phyloP scores from a whole-genome alignment of 805 yeast species.

The Yamadazyma phyllophila region DNA sequence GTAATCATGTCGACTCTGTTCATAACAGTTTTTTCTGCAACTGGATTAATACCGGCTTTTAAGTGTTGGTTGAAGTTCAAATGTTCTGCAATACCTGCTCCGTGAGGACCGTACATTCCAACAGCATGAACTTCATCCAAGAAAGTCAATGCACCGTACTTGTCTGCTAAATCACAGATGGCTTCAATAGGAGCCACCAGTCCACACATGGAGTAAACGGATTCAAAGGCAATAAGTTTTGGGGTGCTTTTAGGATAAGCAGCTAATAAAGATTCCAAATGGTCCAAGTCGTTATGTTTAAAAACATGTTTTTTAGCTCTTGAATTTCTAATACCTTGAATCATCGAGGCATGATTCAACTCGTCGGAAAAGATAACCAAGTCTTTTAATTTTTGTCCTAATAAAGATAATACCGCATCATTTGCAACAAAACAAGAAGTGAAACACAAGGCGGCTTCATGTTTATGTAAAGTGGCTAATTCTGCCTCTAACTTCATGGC shows the following conservation, averaged over 20 bases:
- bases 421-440: slow-evolving; percentile 96
- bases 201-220: slow-evolving; percentile 98
- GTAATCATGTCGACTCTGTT: slow-evolving; percentile 94
- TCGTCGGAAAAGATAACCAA: slow-evolving; percentile 91
- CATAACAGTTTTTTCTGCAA: slow-evolving; percentile 56
- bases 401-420: slow-evolving; percentile 86
- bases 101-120: slow-evolving; percentile 98
- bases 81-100: slow-evolving; percentile 99
- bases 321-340: slow-evolving; percentile 90
- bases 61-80: slow-evolving; percentile 83
- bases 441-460: slow-evolving; percentile 92
- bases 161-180: slow-evolving; percentile 94
- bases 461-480: slow-evolving; percentile 86
- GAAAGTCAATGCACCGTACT: slow-evolving; percentile 95
- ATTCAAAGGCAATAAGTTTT: slow-evolving; percentile 93
- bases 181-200: slow-evolving; percentile 90
- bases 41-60: slow-evolving; percentile 54
- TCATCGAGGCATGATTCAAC: slow-evolving; percentile 97
- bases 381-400: slow-evolving; percentile 88
- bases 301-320: slow-evolving; percentile 84
- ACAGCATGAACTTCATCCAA: slow-evolving; percentile 99
- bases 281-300: slow-evolving; percentile 84
- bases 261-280: slow-evolving; percentile 76
- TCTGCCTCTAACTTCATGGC: slow-evolving; percentile 87
- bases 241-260: slow-evolving; percentile 85